A percentile compares a stretch with the other conserved stretches of the same genome.
These are phyloP conservation scores for Fraxinus anomala DNA, from an alignment of 257 asterid genomes.

Conservation along the genomic window DNA sequence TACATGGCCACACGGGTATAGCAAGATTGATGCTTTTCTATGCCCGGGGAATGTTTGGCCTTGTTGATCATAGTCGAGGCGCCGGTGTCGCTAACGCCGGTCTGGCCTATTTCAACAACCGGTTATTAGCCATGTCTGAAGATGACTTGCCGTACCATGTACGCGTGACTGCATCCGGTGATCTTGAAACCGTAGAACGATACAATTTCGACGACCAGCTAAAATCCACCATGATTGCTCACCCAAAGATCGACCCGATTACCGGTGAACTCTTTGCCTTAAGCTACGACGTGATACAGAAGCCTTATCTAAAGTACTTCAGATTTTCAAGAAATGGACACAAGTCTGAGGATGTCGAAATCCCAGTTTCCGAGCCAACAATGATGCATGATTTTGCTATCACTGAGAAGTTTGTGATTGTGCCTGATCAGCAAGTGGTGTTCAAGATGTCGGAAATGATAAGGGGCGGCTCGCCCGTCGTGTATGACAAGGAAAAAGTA, in stretches of 20 bases:
- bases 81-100: constrained; percentile 99
- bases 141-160: constrained; percentile 95
- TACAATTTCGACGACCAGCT: constrained; percentile 59
- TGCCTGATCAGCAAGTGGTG: constrained; percentile 96
- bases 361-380: constrained; percentile 83
- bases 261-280: constrained; percentile 88
- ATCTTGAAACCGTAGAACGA: constrained; percentile 64
- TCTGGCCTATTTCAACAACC: constrained; percentile 75
- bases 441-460: constrained; percentile 92
- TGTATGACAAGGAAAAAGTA: constrained; percentile 62
- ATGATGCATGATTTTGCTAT: constrained; percentile 99
- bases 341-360: constrained; percentile 76
- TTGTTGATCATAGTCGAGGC: constrained; percentile 74
- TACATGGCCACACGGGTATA: constrained; percentile 92
- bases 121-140: constrained; percentile 88
- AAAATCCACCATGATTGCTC: constrained; percentile 91
- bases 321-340: constrained; percentile 57
- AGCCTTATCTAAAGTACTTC: constrained; percentile 84
- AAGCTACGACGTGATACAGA: constrained; percentile 87
- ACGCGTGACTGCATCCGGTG: constrained; percentile 61
- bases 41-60: constrained; percentile 71
- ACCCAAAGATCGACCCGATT: constrained; percentile 87
- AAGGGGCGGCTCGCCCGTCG: constrained; percentile 92
- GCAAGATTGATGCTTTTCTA: constrained; percentile 81
- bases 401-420: constrained; percentile 68